Evolutionary conservation across 2,329 filamentous ascomycete genomes (phyloP).

Genomic region (Paecilomyces dactylethromorphus): DNA sequence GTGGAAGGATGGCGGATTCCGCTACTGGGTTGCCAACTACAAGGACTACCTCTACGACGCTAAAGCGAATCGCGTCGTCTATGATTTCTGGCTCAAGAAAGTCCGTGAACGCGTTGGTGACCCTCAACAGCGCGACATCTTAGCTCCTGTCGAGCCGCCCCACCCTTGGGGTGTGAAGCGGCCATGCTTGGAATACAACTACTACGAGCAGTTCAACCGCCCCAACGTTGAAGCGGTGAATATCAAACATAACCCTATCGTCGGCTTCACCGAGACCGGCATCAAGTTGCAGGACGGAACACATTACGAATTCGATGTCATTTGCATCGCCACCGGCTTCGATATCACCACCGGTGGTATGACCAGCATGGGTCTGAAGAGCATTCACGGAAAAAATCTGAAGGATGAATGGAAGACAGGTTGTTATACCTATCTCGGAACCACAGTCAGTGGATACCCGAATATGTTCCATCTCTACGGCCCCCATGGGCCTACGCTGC

Average conservation of each 20-base stretch:
- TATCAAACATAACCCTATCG: slow-evolving; percentile 37
- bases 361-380: slow-evolving; percentile 25
- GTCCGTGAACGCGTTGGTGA: slow-evolving; percentile 46
- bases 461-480: slow-evolving; percentile 51
- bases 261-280: slow-evolving; percentile 31
- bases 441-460: slow-evolving; percentile 33
- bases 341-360: slow-evolving; percentile 33
- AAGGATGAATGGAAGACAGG: slow-evolving; percentile 29
- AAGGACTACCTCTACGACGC: slow-evolving; percentile 42
- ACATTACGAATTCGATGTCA: slow-evolving; percentile 29
- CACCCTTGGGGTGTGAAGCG: slow-evolving; percentile 52
- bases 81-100: slow-evolving; percentile 53
- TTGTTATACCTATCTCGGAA: slow-evolving; percentile 35
- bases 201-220: slow-evolving; percentile 45
- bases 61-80: slow-evolving; percentile 47
- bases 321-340: slow-evolving; percentile 38
- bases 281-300: slow-evolving; percentile 34
- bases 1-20: slow-evolving; percentile 50
- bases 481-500: slow-evolving; percentile 49
- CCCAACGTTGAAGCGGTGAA: slow-evolving; percentile 43
- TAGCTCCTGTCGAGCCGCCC: slow-evolving; percentile 48
- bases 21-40: slow-evolving; percentile 46
- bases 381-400: slow-evolving; percentile 19
- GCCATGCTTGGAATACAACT: slow-evolving; percentile 42
- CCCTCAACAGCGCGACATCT: slow-evolving; percentile 42